Evolutionary conservation across 441 rosid genomes (phyloP), one percentile per base, ranked within the genome.

Genomic region (Flueggea neowawraea): DNA sequence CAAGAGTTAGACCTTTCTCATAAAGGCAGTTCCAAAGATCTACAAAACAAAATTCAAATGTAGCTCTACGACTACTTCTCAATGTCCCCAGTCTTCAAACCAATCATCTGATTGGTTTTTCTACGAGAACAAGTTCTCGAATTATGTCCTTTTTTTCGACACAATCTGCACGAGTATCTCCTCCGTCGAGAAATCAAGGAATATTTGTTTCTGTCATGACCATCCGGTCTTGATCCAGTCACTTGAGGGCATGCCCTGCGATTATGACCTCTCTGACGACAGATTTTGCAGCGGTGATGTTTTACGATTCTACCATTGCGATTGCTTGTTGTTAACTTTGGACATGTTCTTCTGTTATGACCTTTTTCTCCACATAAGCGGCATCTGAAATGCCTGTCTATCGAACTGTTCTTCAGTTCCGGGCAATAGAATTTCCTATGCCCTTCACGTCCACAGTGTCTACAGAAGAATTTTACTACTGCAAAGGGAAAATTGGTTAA

Each of bases 341-440:
- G 81, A 65, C 96, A 94, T 41, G 98, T 88, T 80, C 88, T 84
- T 79, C 77, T 73, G 80, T 93, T 90, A 71, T 93, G 98, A 55
- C 91, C 95, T 77, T 72, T 87, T 60, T 68, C 80, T 32, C 97
- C 89, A 51, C 98, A 94, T 55, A 79, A 64, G 31, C 84, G 70
- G 63, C 98, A 94, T 61, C 74, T 75, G 73, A 78, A 88, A 65
- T 75, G 84, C 71, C 79, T 69, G 51, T 84, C 90, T 5, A 28
- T 60, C 9, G 52, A 52, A 62, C 71, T 67, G 61, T 78, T 74
- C 61, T 71, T 82, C 22, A 85, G 76, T 63, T 88, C 91, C 9
- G 97, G 96, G 73, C 97, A 94, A 75, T 90, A 94, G 77, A 81
- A 77, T 55, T 80, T 80, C 65, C 98, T 84, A 58, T 94, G 98